These are phyloP conservation scores for Rhizopus arrhizus DNA, from an alignment of 371 early-diverging fungal species.

Conservation along the genomic window DNA sequence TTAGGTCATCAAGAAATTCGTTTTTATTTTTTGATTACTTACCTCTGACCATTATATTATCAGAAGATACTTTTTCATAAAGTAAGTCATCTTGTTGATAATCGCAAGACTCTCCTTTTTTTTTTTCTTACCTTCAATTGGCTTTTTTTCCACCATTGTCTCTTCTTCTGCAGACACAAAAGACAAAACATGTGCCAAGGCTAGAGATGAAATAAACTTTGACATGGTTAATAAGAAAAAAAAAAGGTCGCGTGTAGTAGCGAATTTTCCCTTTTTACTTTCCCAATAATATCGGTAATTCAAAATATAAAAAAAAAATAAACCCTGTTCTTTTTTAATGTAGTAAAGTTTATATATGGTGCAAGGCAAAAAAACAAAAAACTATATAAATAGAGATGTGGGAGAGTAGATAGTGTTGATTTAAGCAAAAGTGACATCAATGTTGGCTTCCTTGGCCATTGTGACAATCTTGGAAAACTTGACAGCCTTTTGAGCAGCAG, in stretches of 20 bases:
- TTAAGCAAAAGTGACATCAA: slow-evolving; percentile 64
- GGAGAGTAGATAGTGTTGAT: not conserved
- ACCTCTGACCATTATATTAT: slow-evolving; percentile 23
- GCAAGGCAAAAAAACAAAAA: not conserved
- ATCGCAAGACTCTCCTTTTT: not conserved
- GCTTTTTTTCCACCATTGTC: not conserved
- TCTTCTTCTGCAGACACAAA: slow-evolving; percentile 9
- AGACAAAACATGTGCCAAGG: not conserved
- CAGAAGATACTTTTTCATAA: not conserved
- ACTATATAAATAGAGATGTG: not conserved
- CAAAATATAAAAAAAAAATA: not conserved
- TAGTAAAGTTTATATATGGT: not conserved
- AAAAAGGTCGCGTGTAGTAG: not conserved
- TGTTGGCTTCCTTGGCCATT: slow-evolving; percentile 70
- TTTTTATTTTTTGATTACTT: slow-evolving; percentile 5
- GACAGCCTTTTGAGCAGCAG: slow-evolving; percentile 94
- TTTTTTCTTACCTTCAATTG: slow-evolving; percentile 14
- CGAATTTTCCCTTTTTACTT: not conserved
- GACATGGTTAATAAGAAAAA: slow-evolving; percentile 13
- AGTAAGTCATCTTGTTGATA: not conserved
- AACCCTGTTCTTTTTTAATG: not conserved
- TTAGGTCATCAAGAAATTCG: not conserved
- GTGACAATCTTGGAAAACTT: slow-evolving; percentile 86
- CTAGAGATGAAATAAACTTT: slow-evolving; percentile 11
- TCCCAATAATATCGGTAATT: not conserved